A percentile compares a stretch with the other conserved stretches of the same genome.
These are phyloP conservation scores for Tuber brumale DNA, from an alignment of 495 filamentous ascomycete species.

Conservation along the genomic window DNA sequence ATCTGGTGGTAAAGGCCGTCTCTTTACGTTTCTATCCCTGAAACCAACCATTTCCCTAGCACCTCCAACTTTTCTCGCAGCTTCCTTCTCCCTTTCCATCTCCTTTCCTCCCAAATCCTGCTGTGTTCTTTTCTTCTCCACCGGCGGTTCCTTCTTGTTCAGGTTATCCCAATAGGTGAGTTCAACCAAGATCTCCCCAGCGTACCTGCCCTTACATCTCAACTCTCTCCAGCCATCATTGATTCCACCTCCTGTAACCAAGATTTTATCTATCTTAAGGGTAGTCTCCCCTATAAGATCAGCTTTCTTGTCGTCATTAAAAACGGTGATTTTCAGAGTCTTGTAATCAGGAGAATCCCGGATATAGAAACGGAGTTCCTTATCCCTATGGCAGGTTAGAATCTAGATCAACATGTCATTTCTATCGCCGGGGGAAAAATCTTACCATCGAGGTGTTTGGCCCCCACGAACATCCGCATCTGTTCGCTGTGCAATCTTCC, in stretches of 20 bases:
- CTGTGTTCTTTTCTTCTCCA: constrained; percentile 23
- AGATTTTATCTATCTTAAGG: constrained; percentile 71
- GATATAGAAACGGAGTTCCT: constrained; percentile 91
- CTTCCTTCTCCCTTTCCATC: constrained; percentile 31
- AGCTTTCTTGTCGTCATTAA: constrained; percentile 95
- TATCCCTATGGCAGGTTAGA: constrained; percentile 63
- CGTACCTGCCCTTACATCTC: constrained; percentile 83
- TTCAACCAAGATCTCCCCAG: constrained; percentile 89
- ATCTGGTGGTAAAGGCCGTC: constrained; percentile 35
- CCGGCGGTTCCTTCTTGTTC: constrained; percentile 57
- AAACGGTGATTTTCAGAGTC: constrained; percentile 86
- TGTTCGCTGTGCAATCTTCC: constrained; percentile 97
- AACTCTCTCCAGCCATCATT: constrained; percentile 87
- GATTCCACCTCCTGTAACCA: constrained; percentile 81
- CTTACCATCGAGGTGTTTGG: constrained; percentile 91
- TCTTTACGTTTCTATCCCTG: constrained; percentile 27
- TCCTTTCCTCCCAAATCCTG: constrained; percentile 26
- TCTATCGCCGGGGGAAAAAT: constrained; percentile 20
- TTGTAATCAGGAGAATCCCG: constrained; percentile 95
- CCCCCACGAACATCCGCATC: constrained; percentile 89
- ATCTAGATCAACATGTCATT: constrained; percentile 2
- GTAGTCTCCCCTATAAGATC: constrained; percentile 92
- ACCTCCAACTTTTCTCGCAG: constrained; percentile 32
- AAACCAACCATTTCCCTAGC: constrained; percentile 36
- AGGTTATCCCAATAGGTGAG: constrained; percentile 92